Percentiles rank a stretch among this genome's conserved stretches.
phyloP scores from a whole-genome alignment of 345 rosid species.

The Stellera chamaejasme region DNA sequence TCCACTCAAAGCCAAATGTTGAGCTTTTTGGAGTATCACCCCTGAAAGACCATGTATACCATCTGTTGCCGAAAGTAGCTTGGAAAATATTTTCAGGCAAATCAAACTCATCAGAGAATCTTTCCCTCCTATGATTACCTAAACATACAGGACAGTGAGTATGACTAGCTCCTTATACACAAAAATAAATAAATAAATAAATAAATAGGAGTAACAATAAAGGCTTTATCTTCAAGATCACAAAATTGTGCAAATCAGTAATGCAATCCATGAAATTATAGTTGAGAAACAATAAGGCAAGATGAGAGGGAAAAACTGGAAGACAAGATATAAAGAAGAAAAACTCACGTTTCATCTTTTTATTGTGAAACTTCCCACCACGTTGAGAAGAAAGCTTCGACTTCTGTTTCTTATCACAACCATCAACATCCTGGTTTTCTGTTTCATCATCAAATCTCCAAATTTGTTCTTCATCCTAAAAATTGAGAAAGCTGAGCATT shows the following conservation, averaged over 20 bases:
- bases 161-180: neutral
- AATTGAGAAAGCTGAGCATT: constrained; percentile 7
- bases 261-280: neutral
- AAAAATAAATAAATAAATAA: too few relatives aligned
- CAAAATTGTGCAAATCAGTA: too few relatives aligned
- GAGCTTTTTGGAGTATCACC: constrained; percentile 21
- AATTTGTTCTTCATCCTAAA: constrained; percentile 29
- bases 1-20: constrained; percentile 48
- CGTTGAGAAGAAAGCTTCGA: constrained; percentile 21
- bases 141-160: constrained; percentile 11
- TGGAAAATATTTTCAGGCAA: constrained; percentile 32
- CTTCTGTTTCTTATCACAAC: constrained; percentile 15
- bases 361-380: constrained; percentile 21
- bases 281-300: neutral
- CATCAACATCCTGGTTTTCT: constrained; percentile 11
- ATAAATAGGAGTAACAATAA: neutral
- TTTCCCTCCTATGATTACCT: constrained; percentile 39
- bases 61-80: constrained; percentile 38
- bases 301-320: constrained; percentile 1
- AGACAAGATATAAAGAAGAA: constrained; percentile 2
- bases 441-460: constrained; percentile 20
- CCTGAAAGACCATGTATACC: constrained; percentile 39
- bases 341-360: constrained; percentile 38
- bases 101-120: constrained; percentile 32
- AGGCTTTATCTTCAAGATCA: too few relatives aligned